These are phyloP conservation scores for Annulohypoxylon bovei DNA, from an alignment of 495 filamentous ascomycete species.

Conservation along the genomic window DNA sequence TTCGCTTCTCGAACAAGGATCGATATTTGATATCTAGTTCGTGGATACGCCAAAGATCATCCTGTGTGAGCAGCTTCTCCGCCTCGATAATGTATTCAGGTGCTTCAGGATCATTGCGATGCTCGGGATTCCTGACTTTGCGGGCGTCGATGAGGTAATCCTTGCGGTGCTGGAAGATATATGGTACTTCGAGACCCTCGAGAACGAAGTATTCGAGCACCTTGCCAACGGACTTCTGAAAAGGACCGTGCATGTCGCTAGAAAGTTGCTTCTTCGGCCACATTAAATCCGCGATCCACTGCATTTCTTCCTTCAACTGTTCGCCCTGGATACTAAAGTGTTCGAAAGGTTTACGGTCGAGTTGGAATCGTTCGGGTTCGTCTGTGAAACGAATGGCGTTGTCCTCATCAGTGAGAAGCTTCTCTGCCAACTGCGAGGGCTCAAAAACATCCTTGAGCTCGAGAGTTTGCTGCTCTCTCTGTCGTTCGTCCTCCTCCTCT, in stretches of 20 bases:
- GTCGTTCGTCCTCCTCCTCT: conserved; percentile 77
- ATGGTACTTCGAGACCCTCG: conserved; percentile 93
- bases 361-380: conserved; percentile 92
- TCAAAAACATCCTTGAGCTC: conserved; percentile 98
- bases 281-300: conserved; percentile 90
- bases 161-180: conserved; percentile 97
- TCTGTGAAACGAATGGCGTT: conserved; percentile 86
- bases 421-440: conserved; percentile 90
- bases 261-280: conserved; percentile 81
- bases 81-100: conserved; percentile 78
- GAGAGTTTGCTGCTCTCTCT: conserved; percentile 73
- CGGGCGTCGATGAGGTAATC: conserved; percentile 96
- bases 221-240: conserved; percentile 86
- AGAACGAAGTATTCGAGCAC: conserved; percentile 95
- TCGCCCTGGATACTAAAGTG: conserved; percentile 78
- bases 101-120: conserved; percentile 65
- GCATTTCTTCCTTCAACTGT: conserved; percentile 85
- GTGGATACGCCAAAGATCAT: conserved; percentile 92
- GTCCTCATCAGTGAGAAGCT: conserved; percentile 94
- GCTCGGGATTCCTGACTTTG: conserved; percentile 70
- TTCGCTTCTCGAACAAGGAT: conserved; percentile 88
- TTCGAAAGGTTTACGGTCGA: conserved; percentile 87
- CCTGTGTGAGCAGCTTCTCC: conserved; percentile 89
- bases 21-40: conserved; percentile 95
- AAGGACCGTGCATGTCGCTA: conserved; percentile 76